Percentiles rank a stretch among this genome's conserved stretches.
These are phyloP conservation scores for Ascochyta clinopodiicola DNA, from an alignment of 2,329 filamentous ascomycete species.

Conservation along the genomic window DNA sequence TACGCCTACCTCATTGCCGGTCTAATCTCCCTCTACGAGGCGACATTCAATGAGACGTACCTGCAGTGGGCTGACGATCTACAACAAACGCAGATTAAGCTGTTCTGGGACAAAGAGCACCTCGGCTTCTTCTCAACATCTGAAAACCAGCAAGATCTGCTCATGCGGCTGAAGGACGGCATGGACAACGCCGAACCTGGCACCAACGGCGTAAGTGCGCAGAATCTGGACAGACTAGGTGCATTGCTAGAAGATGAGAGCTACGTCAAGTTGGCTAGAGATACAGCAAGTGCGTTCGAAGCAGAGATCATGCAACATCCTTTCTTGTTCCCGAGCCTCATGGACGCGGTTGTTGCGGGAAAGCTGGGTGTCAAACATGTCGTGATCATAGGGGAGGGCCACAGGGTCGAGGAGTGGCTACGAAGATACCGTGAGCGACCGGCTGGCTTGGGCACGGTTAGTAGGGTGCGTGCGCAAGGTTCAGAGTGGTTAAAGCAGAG, in stretches of 20 bases:
- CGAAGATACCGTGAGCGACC: conserved; percentile 51
- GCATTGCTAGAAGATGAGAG: conserved; percentile 69
- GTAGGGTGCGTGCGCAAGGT: conserved; percentile 42
- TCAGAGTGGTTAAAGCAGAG: conserved; percentile 59
- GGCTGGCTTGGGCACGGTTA: conserved; percentile 38
- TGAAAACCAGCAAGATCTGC: conserved; percentile 68
- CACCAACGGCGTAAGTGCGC: conserved; percentile 84
- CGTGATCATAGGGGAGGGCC: conserved; percentile 60
- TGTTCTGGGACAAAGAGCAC: conserved; percentile 74
- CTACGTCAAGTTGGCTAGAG: conserved; percentile 70
- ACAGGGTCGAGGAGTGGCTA: conserved; percentile 51
- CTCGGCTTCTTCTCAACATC: conserved; percentile 76
- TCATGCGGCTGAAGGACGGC: conserved; percentile 90
- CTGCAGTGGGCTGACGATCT: conserved; percentile 82
- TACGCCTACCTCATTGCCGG: conserved; percentile 89
- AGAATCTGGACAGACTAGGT: conserved; percentile 83
- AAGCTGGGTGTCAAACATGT: conserved; percentile 71
- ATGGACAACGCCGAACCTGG: conserved; percentile 93
- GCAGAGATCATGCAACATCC: conserved; percentile 92
- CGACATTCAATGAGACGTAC: conserved; percentile 77
- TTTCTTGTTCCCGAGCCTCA: conserved; percentile 84
- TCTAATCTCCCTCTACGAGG: conserved; percentile 82
- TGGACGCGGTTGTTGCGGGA: conserved; percentile 76
- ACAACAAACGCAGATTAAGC: conserved; percentile 75
- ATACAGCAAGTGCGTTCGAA: conserved; percentile 85